Evolutionary conservation across 108 stramenopile genomes (phyloP).

Genomic region (Skeletonema costatum): DNA sequence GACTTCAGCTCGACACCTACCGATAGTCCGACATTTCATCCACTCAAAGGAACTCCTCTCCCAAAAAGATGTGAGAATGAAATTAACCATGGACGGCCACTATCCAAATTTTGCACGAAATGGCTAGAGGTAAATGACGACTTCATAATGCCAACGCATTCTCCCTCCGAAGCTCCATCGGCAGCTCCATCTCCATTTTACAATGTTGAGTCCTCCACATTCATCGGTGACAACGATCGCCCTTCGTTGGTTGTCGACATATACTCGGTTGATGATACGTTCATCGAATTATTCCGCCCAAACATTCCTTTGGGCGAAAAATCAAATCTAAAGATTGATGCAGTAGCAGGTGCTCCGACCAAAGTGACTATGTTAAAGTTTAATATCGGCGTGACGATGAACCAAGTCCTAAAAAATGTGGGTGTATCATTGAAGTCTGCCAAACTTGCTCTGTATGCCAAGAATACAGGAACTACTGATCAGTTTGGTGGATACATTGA

Average conservation of each 20-base stretch:
- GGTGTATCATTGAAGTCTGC: not conserved
- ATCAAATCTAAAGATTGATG: not conserved
- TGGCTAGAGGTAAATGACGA: not conserved
- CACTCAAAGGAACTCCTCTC: not conserved
- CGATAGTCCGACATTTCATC: not conserved
- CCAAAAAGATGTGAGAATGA: not conserved
- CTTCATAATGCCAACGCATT: not conserved
- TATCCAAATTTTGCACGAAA: not conserved
- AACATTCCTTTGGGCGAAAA: not conserved
- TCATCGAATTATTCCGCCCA: slow-evolving; percentile 1
- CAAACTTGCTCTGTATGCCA: not conserved
- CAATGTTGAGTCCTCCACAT: not conserved
- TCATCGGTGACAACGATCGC: not conserved
- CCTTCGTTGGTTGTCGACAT: not conserved
- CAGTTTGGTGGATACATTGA: slow-evolving; percentile 6
- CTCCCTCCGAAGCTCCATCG: not conserved
- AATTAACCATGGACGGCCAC: not conserved
- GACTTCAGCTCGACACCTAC: not conserved
- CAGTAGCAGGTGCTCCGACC: not conserved
- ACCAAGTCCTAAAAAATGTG: not conserved
- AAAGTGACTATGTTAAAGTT: slow-evolving; percentile 4
- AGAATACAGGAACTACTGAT: not conserved
- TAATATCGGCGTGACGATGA: not conserved
- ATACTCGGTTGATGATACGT: not conserved
- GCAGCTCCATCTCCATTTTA: not conserved